phyloP scores from a whole-genome alignment of 306 rosid genomes.

The Casuarina equisetifolia region DNA sequence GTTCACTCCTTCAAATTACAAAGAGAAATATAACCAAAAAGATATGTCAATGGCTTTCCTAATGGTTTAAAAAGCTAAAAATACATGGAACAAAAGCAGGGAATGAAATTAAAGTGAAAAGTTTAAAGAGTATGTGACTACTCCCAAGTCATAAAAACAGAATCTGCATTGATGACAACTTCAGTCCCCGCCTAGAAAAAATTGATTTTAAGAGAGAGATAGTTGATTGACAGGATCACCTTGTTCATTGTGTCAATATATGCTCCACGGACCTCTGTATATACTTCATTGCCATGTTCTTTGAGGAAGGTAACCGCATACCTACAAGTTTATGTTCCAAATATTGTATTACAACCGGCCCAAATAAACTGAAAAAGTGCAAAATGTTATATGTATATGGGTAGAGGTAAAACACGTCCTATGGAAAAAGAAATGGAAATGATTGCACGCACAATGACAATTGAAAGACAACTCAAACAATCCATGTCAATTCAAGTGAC shows the following conservation, averaged over 20 bases:
- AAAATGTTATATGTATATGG: slow-evolving; percentile 21
- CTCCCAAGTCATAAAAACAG: neutral
- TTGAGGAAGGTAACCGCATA: slow-evolving; percentile 78
- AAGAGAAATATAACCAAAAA: neutral
- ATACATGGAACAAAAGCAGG: neutral
- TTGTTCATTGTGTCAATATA: slow-evolving; percentile 95
- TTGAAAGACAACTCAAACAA: neutral
- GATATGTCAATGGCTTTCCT: neutral
- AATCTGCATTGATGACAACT: neutral
- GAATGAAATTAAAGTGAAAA: neutral
- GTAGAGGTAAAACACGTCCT: neutral
- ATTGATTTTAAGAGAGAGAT: slow-evolving; percentile 5
- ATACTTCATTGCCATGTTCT: slow-evolving; percentile 90
- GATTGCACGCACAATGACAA: neutral
- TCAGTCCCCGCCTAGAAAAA: neutral
- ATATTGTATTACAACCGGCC: slow-evolving; percentile 17
- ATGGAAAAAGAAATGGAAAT: neutral
- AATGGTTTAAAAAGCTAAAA: neutral
- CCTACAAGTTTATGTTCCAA: slow-evolving; percentile 48
- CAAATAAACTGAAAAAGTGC: neutral
- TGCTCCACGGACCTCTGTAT: slow-evolving; percentile 83
- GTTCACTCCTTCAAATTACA: neutral
- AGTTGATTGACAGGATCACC: slow-evolving; percentile 37
- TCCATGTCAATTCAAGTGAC: neutral
- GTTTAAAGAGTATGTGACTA: neutral